Conservation (phyloP, 1,284 basidiomycete genomes). For the Irpex rosettiformis region DNA sequence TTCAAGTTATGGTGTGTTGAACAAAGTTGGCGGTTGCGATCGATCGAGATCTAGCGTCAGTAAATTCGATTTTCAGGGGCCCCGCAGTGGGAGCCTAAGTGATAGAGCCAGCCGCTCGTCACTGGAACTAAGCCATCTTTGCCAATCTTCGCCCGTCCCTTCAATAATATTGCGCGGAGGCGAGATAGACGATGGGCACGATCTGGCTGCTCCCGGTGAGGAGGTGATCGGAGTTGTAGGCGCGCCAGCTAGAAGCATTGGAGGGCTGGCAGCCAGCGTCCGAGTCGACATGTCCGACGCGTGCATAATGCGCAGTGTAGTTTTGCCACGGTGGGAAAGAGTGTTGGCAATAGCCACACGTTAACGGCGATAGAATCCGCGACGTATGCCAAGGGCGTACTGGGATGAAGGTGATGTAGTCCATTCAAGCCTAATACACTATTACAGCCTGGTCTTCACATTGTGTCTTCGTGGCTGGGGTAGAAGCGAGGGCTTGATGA, state of each 20-base stretch:
- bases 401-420: neutral
- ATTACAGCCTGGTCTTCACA: too few relatives aligned
- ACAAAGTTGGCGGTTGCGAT: neutral
- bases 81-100: neutral
- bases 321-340: too few relatives aligned
- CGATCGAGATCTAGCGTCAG: neutral
- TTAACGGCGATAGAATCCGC: too few relatives aligned
- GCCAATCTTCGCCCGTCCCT: neutral
- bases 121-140: too few relatives aligned
- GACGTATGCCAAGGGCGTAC: too few relatives aligned
- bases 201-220: neutral
- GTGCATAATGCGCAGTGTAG: too few relatives aligned
- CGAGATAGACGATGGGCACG: neutral
- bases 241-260: neutral
- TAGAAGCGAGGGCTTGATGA: neutral
- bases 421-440: neutral
- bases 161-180: neutral
- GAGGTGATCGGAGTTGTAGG: neutral
- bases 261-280: too few relatives aligned
- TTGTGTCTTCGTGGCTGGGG: too few relatives aligned
- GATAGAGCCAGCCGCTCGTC: neutral
- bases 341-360: too few relatives aligned
- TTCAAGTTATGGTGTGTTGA: neutral
- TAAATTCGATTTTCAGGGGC: conserved; percentile 3
- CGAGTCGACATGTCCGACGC: too few relatives aligned